Conservation (phyloP, 202 grass and related monocot genomes). For the Zizania palustris region DNA sequence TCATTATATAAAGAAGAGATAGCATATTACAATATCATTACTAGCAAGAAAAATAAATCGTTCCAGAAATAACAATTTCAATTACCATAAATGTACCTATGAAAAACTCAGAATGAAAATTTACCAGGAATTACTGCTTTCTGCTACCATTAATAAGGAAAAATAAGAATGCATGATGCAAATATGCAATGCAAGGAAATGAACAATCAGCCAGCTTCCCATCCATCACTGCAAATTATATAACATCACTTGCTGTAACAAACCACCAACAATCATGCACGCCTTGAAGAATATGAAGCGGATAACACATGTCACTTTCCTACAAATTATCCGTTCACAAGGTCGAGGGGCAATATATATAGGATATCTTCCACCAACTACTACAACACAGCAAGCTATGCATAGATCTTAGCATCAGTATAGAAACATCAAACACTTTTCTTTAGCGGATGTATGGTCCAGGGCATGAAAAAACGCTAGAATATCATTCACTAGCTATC, state of each 20-base stretch:
- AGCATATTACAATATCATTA: background rate
- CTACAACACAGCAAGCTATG: background rate
- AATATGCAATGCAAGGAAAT: background rate
- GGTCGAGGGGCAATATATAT: background rate
- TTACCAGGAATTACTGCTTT: background rate
- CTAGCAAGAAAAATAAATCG: constrained; percentile 9
- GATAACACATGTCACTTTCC: background rate
- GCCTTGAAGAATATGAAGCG: background rate
- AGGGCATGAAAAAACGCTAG: constrained; percentile 6
- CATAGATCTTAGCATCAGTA: background rate
- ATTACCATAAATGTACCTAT: background rate
- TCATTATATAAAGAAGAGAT: constrained; percentile 10
- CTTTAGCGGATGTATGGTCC: background rate
- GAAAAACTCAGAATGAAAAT: background rate
- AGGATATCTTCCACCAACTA: background rate
- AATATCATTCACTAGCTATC: background rate
- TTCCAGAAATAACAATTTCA: background rate
- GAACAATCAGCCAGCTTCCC: background rate
- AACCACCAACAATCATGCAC: background rate
- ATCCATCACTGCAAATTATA: background rate
- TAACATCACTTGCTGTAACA: background rate
- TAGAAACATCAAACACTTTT: constrained; percentile 12
- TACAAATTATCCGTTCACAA: background rate
- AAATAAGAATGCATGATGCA: background rate
- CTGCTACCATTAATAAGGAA: background rate